Base-by-base conservation (phyloP, 2,329 filamentous ascomycete genomes). In the Chaetomiaceae sp. region DNA sequence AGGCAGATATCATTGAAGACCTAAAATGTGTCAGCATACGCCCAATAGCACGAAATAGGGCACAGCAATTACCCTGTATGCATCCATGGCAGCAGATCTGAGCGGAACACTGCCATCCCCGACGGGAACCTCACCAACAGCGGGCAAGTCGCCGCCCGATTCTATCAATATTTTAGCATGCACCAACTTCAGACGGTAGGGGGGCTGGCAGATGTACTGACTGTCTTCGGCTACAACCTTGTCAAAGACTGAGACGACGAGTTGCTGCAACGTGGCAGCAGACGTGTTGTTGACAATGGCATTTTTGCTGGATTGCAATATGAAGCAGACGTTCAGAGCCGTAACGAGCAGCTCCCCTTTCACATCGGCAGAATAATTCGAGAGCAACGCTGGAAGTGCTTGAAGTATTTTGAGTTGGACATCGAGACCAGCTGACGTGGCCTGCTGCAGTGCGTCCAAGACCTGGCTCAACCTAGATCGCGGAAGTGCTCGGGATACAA, bases 341-440 rank as follows among this genome's bases (percentile, higher is more conserved):
- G 83, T 89, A 25, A 90, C 87, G 34, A 99, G 77, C 30, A 95
- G 75, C 55, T 92, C 87, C 2, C 88, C 90, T 55, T 86, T 84
- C 33, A 99, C 74, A 52, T 95, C 87, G 32, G 80, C 77, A 0
- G 89, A 83, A 70, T 97, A 97, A 64, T 96, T 95, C 61, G 96
- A 91, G 21, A 97, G 73, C 32, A 99, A 71, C 1, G 90, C 89
- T 4, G 94, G 94, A 14, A 99, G 73, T 1, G 90, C 90, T 68
- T 99, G 94, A 13, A 99, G 75, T 48, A 97, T 94, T 70, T 97
- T 97, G 61, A 99, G 81, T 66, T 99, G 94, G 2, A 96, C 87
- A 71, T 99, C 94, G 54, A 96, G 73, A 13, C 82, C 76, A 66
- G 89, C 86, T 68, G 76, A 90, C 61, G 89, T 87, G 44, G 89